Base-by-base conservation (phyloP, 2,329 filamentous ascomycete species). In the Drechslerella coelobrocha region DNA sequence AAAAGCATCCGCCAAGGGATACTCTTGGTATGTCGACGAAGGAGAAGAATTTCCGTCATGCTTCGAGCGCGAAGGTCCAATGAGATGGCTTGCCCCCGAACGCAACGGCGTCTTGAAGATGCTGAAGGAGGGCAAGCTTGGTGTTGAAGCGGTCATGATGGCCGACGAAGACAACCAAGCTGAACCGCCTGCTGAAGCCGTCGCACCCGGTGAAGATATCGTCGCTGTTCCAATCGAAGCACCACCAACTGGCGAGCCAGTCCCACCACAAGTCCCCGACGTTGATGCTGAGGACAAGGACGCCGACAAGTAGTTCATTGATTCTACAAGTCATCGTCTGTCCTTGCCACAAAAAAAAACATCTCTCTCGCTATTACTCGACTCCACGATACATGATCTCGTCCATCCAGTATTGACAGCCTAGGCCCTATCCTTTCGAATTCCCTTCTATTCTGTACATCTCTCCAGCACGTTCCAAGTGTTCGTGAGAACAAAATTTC, bases 1-100 rank as follows among this genome's bases (percentile, higher is more conserved):
- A 4, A 69, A 69, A 51, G 52, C 65, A 3, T 69, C 65, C 10
- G 57, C 65, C 21, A 69, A 69, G 45, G 65, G 65, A 4, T 69
- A 69, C 57, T 62, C 57, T 47, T 69, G 65, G 65, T 69, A 69
- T 27, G 65, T 69, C 52, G 65, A 69, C 43, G 65, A 69, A 48
- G 65, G 65, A 14, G 65, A 69, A 24, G 52, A 62, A 37, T 69
- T 69, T 23, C 65, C 65, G n/a, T 47, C 26, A 12, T 69, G 65
- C 37, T 69, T 69, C 14, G 65, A 69, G 27, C 65, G 65, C 17
- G 65, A 69, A 19, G 65, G 65, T n/a, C 65, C 65, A 3, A 69
- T 69, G 65, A 43, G 65, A 27, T 69, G 65, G 65, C 57, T 69
- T 24, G 65, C 65, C n/a, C 65, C 65, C 5, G 65, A 69, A 29